phyloP scores from a whole-genome alignment of 139 green algal genomes.

The Chlorella sp. region DNA sequence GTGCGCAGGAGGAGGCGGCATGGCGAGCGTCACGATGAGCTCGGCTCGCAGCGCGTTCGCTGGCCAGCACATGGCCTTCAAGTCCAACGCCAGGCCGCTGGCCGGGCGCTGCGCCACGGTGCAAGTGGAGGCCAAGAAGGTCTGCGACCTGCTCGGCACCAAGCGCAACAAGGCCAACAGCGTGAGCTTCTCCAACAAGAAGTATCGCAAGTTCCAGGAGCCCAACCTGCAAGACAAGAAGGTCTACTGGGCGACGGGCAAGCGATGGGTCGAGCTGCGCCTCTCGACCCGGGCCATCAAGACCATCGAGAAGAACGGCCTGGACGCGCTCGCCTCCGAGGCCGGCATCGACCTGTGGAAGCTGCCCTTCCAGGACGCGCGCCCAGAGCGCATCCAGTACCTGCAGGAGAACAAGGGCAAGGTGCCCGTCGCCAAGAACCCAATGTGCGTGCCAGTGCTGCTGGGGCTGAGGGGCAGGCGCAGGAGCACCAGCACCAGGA shows the following conservation, averaged over 20 bases:
- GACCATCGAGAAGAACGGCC: constrained; percentile 84
- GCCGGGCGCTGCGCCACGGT: constrained; percentile 1
- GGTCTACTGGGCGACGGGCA: constrained; percentile 68
- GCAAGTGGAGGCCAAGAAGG: constrained; percentile 30
- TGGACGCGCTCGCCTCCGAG: constrained; percentile 86
- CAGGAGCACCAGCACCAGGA: too few species aligned
- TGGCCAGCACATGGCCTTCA: constrained; percentile 2
- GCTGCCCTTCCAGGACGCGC: constrained; percentile 73
- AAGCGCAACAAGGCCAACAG: constrained; percentile 95
- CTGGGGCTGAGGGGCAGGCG: too few species aligned
- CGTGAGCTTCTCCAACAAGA: constrained; percentile 97
- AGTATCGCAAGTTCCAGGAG: constrained; percentile 93
- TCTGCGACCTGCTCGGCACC: constrained; percentile 87
- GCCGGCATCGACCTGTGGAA: constrained; percentile 83
- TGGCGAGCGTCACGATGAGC: too few species aligned
- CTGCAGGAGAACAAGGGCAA: constrained; percentile 51
- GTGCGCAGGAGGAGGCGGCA: too few species aligned
- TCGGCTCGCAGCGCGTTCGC: constrained; percentile 6
- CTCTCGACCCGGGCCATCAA: constrained; percentile 68
- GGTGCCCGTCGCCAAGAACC: constrained; percentile 29
- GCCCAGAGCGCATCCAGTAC: constrained; percentile 52
- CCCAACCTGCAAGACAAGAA: constrained; percentile 87
- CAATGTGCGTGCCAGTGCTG: constrained; percentile 1
- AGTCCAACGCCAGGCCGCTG: neutral
- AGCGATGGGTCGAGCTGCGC: constrained; percentile 74